A percentile compares a stretch with the other conserved stretches of the same genome.
Evolutionary conservation across 163 green algal genomes (phyloP).

Genomic region (Chlorella variabilis): DNA sequence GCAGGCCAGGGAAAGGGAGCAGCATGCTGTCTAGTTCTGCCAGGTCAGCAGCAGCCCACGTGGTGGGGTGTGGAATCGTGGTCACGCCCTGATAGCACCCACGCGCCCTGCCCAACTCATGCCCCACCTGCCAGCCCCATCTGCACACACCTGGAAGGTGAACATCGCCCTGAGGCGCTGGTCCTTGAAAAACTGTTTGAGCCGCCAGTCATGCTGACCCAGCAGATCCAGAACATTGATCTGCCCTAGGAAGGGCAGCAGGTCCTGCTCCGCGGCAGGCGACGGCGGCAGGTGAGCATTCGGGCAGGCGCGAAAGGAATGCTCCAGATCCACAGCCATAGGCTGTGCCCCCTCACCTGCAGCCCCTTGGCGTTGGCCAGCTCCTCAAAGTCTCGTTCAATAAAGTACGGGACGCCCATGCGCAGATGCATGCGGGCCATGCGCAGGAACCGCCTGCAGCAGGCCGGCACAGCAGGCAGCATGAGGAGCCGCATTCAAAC

Average conservation of each 20-base stretch:
- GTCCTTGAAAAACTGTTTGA: slow-evolving; percentile 71
- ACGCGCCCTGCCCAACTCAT: too few species aligned
- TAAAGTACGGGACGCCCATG: slow-evolving; percentile 74
- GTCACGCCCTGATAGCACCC: too few species aligned
- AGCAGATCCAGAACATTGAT: slow-evolving; percentile 72
- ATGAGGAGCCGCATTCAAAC: not conserved
- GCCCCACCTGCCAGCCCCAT: too few species aligned
- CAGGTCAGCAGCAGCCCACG: too few species aligned
- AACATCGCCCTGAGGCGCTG: slow-evolving; percentile 75
- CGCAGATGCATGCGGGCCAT: slow-evolving; percentile 62
- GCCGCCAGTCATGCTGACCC: slow-evolving; percentile 64
- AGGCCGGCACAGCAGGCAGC: not conserved
- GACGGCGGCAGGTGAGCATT: too few species aligned
- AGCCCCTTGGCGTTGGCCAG: slow-evolving; percentile 55
- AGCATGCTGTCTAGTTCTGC: too few species aligned
- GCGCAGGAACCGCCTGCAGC: slow-evolving; percentile 22
- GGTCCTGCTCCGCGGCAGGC: not conserved
- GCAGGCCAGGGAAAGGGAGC: not conserved
- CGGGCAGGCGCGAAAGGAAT: too few species aligned
- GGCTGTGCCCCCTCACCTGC: not conserved
- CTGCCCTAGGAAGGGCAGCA: slow-evolving; percentile 64
- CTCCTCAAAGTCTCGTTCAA: slow-evolving; percentile 67
- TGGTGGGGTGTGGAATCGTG: too few species aligned
- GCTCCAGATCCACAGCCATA: too few species aligned
- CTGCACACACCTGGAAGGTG: slow-evolving; percentile 71